These are phyloP conservation scores for Scorias spongiosa DNA, from an alignment of 2,329 filamentous ascomycete species.

Conservation along the genomic window DNA sequence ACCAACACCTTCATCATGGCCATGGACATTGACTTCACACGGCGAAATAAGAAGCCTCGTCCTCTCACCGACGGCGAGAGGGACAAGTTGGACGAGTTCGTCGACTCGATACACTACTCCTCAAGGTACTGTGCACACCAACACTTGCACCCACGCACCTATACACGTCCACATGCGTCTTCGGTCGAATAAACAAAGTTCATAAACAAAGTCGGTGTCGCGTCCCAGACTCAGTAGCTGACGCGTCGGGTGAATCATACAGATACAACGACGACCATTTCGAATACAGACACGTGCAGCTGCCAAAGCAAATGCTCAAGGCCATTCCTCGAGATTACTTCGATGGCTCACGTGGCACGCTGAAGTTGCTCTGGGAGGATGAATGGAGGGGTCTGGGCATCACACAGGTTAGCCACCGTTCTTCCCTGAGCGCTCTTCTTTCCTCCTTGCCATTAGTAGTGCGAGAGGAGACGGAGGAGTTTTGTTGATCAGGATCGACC, in stretches of 20 bases:
- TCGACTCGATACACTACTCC: constrained; percentile 92
- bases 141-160: neutral
- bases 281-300: constrained; percentile 94
- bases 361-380: constrained; percentile 96
- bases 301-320: constrained; percentile 97
- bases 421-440: neutral
- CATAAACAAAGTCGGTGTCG: neutral
- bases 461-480: neutral
- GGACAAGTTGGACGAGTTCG: constrained; percentile 73
- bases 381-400: constrained; percentile 96
- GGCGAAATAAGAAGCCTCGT: constrained; percentile 77
- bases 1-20: constrained; percentile 3
- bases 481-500: neutral
- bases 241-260: constrained; percentile 3
- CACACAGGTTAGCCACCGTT: constrained; percentile 57
- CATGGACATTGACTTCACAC: constrained; percentile 60
- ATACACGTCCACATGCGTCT: no score
- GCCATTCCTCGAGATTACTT: constrained; percentile 91
- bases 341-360: constrained; percentile 71
- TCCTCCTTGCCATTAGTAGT: neutral
- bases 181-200: neutral
- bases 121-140: constrained; percentile 46
- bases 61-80: constrained; percentile 68
- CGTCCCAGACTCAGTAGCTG: neutral
- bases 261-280: constrained; percentile 89